phyloP scores from a whole-genome alignment of 2,329 filamentous ascomycete species.

The Talaromyces rugulosus region DNA sequence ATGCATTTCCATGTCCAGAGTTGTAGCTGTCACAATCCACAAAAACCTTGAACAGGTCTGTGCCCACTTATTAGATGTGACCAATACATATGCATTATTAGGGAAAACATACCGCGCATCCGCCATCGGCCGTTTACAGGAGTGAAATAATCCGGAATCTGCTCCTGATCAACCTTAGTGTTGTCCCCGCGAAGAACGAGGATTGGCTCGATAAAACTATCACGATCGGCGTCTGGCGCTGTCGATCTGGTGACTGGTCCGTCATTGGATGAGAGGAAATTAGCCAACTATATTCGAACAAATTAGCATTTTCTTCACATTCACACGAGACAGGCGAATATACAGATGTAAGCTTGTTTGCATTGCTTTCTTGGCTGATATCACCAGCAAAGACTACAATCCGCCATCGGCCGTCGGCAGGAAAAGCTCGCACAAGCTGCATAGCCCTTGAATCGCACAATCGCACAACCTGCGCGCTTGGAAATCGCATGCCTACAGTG shows the following conservation, averaged over 20 bases:
- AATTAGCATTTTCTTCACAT: neutral
- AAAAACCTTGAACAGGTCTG: slow-evolving; percentile 9
- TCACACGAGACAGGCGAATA: neutral
- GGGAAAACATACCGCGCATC: slow-evolving; percentile 46
- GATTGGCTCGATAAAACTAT: slow-evolving; percentile 56
- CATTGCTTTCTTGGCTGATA: slow-evolving; percentile 10
- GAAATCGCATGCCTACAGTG: slow-evolving; percentile 36
- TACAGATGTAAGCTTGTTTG: neutral
- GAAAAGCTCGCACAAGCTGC: slow-evolving; percentile 34
- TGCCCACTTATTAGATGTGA: neutral
- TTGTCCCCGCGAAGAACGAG: slow-evolving; percentile 51
- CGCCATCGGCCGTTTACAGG: slow-evolving; percentile 53
- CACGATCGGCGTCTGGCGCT: slow-evolving; percentile 39
- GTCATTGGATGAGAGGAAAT: slow-evolving; percentile 35
- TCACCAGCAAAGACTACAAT: slow-evolving; percentile 9
- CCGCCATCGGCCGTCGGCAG: slow-evolving; percentile 32
- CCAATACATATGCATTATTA: neutral
- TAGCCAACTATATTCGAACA: slow-evolving; percentile 27
- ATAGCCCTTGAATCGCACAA: slow-evolving; percentile 32
- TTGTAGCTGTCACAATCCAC: slow-evolving; percentile 9
- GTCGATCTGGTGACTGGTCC: slow-evolving; percentile 45
- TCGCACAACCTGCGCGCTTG: slow-evolving; percentile 49
- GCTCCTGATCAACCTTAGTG: slow-evolving; percentile 45
- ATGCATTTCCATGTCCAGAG: slow-evolving; percentile 7
- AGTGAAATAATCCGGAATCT: slow-evolving; percentile 55